Base-by-base conservation (phyloP, 139 green algal species). In the Chlamydomonas sphaeroides region DNA sequence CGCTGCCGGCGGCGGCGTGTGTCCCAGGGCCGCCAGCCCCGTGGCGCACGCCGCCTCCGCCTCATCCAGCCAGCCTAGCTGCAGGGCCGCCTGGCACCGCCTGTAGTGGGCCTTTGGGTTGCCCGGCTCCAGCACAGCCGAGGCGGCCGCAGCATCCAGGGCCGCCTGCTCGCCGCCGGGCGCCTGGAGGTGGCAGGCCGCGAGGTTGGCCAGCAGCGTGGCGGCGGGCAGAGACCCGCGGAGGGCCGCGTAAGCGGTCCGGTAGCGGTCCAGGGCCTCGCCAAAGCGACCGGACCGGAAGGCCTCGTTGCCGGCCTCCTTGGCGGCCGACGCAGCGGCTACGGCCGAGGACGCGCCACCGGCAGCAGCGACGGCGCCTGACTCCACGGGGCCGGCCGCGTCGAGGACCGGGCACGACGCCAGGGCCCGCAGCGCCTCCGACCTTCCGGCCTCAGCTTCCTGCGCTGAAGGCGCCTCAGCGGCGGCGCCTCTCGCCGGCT, bases 41-140 rank as follows among this genome's bases (percentile, higher is more conserved):
- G 23, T 5, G 33, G 18, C 8, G 25, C 33, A 49, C 33, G 70
- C 70, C 6, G 33, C 70, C 62, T 48, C 42, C 61, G 62, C 75
- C 62, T 82, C 61, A 18, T n/a, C 42, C n/a, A 49, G 42, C 75
- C 62, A 72, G 32, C 75, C 75, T 62, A 82, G 75, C 62, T 72
- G 62, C 75, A 82, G 41, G n/a, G 45, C 21, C 1, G 75, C 75
- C 42, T 51, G 32, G 2, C 8, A 41, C 6, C 32, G 36, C 18
- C 75, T 17, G 8, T 73, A n/a, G 41, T 82, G 75, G 32, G 61
- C 75, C 62, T 71, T 36, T 20, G 25, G 38, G 42, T 65, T 36
- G 25, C 35, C 17, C 32, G 42, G 62, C 10, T 63, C 42, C 41
- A 82, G 75, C 1, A 65, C n/a, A 14, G 42, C 61, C 20, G 75